A percentile compares a stretch with the other conserved stretches of the same genome.
These are phyloP conservation scores for Batkoa obscura DNA, from an alignment of 371 early-diverging fungal genomes.

Conservation along the genomic window DNA sequence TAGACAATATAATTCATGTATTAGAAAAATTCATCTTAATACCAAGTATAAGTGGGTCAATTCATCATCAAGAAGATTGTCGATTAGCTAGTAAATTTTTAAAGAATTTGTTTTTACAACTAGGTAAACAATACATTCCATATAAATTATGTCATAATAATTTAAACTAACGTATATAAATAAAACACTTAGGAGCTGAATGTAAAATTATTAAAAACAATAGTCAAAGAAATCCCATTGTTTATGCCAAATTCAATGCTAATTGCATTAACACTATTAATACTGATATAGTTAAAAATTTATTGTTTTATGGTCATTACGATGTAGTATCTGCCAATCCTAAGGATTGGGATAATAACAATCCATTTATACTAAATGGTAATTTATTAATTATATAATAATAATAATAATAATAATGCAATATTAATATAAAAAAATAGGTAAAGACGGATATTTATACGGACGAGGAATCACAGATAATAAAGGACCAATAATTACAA, in stretches of 20 bases:
- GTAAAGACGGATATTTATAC: slow-evolving; percentile 53
- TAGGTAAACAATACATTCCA: slow-evolving; percentile 23
- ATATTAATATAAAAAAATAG: slow-evolving; percentile 7
- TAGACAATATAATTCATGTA: slow-evolving; percentile 36
- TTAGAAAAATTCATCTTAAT: slow-evolving; percentile 50
- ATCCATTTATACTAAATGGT: slow-evolving; percentile 15
- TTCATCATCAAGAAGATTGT: slow-evolving; percentile 47
- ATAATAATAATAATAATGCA: background rate
- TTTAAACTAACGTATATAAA: slow-evolving; percentile 34
- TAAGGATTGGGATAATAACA: slow-evolving; percentile 28
- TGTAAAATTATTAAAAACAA: too few species aligned
- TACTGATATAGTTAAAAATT: slow-evolving; percentile 12
- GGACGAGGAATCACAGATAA: slow-evolving; percentile 66
- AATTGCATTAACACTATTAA: background rate
- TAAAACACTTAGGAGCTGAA: slow-evolving; percentile 3
- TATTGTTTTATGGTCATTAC: slow-evolving; percentile 69
- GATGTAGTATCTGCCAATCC: slow-evolving; percentile 56
- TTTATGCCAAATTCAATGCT: slow-evolving; percentile 46
- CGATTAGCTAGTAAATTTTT: slow-evolving; percentile 52
- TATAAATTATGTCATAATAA: slow-evolving; percentile 15
- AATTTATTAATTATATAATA: background rate
- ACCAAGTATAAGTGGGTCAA: slow-evolving; percentile 43
- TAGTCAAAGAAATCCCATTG: slow-evolving; percentile 38
- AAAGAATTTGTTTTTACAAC: slow-evolving; percentile 39
- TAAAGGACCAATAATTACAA: slow-evolving; percentile 63